Evolutionary conservation across 352 stramenopile genomes (phyloP).

Genomic region (Phytopythium oedochilum): DNA sequence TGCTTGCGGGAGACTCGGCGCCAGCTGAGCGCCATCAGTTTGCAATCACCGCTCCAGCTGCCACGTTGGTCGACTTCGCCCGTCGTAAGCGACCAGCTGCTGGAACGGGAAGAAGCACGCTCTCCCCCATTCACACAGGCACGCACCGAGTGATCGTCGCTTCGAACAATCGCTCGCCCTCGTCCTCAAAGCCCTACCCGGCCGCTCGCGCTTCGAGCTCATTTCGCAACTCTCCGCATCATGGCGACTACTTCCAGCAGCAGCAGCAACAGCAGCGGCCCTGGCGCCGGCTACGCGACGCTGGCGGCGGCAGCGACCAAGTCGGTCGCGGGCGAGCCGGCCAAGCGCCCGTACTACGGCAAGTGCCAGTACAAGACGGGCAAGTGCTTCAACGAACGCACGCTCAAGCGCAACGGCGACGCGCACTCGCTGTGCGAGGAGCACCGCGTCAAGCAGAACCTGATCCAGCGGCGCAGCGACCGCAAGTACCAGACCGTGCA

Average conservation of each 20-base stretch:
- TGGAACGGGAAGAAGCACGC: neutral
- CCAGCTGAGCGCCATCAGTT: slow-evolving; percentile 20
- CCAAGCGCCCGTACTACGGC: slow-evolving; percentile 45
- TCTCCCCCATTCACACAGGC: neutral
- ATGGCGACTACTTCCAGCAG: slow-evolving; percentile 1
- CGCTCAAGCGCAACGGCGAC: slow-evolving; percentile 80
- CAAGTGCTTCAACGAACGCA: slow-evolving; percentile 87
- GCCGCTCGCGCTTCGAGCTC: neutral
- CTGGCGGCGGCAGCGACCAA: slow-evolving; percentile 5
- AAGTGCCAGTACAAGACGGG: slow-evolving; percentile 88
- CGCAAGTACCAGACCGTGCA: slow-evolving; percentile 86
- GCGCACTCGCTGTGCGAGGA: slow-evolving; percentile 81
- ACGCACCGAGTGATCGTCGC: neutral
- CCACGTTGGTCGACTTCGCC: slow-evolving; percentile 4
- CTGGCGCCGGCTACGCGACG: slow-evolving; percentile 5
- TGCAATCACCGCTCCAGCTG: slow-evolving; percentile 23
- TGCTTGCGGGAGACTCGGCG: neutral
- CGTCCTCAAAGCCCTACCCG: slow-evolving; percentile 3
- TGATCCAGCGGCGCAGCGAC: slow-evolving; percentile 79
- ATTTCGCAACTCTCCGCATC: neutral
- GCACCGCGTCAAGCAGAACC: slow-evolving; percentile 82
- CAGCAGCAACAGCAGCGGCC: neutral
- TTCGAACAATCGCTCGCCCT: neutral
- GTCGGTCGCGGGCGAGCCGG: slow-evolving; percentile 2
- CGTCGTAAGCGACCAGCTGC: neutral